Base-by-base conservation (phyloP, 371 early-diverging fungal species). In the Entomophthora muscae region DNA sequence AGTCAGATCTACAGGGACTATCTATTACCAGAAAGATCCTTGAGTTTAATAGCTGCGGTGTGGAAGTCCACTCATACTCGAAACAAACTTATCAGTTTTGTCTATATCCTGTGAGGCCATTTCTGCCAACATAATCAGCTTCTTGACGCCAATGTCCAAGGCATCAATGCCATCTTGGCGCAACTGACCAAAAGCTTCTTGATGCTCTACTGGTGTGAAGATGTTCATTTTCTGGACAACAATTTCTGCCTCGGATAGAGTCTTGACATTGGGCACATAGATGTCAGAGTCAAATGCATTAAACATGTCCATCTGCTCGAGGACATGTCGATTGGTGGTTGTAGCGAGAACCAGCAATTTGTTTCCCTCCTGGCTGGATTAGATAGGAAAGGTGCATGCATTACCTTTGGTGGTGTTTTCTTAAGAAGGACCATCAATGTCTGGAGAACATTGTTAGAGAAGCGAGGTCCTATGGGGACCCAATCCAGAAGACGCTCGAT, bases 391-490 rank as follows among this genome's bases (percentile, higher is more conserved):
- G n/a, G n/a, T n/a, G n/a, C n/a, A n/a, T n/a, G n/a, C 29, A 64
- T 65, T 68, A 76, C 82, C 74, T 89, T 87, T 56, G 93, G 93
- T 29, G 98, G 98, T 63, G 81, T 78, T 72, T 90, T 93, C 74
- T 91, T 92, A 32, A 96, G 69, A 58, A 96, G 70, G 0, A 95
- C 95, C 52, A 92, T 73, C 28, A 99, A 76, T 0, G 98, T 93
- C 73, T 99, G 99, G 21, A 99, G 76, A 1, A 99, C 88, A 1
- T 80, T 70, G 75, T 98, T 99, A 29, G 95, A 95, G 75, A 99
- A 99, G 27, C 99, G 83, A 23, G 99, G 95, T 1, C 99, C 99
- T 69, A 99, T 96, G 1, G 89, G 83, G 0, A 98, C 98, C 84
- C 91, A 99, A 64, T 99, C 99, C 79, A 78, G 7, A 3, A 99